Evolutionary conservation across 768 basidiomycete species (phyloP), one percentile per base, ranked within the genome.

Genomic region (Amanita pallidorosea): DNA sequence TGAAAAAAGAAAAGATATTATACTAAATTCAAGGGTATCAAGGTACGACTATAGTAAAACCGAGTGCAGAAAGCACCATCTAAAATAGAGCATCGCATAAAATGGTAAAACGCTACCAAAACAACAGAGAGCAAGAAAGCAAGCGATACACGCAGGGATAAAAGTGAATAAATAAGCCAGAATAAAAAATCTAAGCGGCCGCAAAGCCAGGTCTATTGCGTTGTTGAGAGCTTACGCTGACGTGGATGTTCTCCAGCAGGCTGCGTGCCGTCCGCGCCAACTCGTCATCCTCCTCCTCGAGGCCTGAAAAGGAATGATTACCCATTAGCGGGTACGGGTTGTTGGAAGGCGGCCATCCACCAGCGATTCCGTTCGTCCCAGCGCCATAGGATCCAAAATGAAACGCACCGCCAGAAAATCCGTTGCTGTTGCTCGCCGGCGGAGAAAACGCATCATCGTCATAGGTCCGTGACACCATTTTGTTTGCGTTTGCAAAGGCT

Each of bases 81-180:
- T 45, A 45, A 50, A 25, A 5, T 42, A 51, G 23, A 51, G 50
- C 8, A 35, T 27, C 15, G 22, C 13, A 49, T 12, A 31, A 31
- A n/a, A 47, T 7, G 17, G 23, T 37, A 37, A 40, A 49, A 41
- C 25, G 35, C 35, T 40, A 48, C 18, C 35, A 51, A 45, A 44
- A 51, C 50, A 51, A 51, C 50, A 51, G 12, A n/a, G 49, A 45
- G 18, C 33, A 33, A 51, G 41, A 42, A 45, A 45, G 50, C 36
- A 33, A 51, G 34, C 49, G 25, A 35, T 33, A 45, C 50, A 51
- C 17, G 40, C 31, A 33, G 15, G 23, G 34, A 17, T 22, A 17
- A 15, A 43, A 9, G n/a, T 25, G 48, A 51, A 51, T 51, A 51
- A 51, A 45, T 51, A 51, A 44, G 13, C 7, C 13, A 17, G 34